These are phyloP conservation scores for Lentinula guzmanii DNA, from an alignment of 768 basidiomycete genomes.

Conservation along the genomic window DNA sequence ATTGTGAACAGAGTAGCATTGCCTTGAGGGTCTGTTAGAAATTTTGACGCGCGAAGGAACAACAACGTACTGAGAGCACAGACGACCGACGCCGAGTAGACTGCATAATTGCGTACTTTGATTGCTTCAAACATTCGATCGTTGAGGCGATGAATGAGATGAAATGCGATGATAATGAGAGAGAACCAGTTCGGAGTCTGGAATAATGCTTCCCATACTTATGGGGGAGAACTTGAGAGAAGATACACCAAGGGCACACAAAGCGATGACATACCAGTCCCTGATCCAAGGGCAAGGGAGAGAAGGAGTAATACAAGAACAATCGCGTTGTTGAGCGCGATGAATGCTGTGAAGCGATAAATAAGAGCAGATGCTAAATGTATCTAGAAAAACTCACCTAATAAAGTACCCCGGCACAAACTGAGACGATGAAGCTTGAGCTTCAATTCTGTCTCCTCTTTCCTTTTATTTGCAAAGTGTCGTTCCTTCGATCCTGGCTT, in stretches of 20 bases:
- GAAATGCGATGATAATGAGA: constrained; percentile 11
- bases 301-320: neutral
- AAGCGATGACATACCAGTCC: constrained; percentile 6
- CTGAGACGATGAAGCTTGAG: neutral
- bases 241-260: neutral
- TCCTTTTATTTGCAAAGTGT: neutral
- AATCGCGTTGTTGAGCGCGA: neutral
- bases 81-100: constrained; percentile 1
- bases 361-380: neutral
- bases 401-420: neutral
- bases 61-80: constrained; percentile 7
- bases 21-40: constrained; percentile 8
- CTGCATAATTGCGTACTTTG: constrained; percentile 10
- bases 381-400: neutral
- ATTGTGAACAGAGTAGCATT: constrained; percentile 16
- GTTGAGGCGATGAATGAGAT: constrained; percentile 13
- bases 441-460: too few relatives aligned
- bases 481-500: neutral
- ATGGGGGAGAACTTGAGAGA: constrained; percentile 1
- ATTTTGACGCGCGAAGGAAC: neutral
- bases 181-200: constrained; percentile 13
- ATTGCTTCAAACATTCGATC: constrained; percentile 6
- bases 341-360: neutral
- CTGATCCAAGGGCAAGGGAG: constrained; percentile 7
- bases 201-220: constrained; percentile 9